phyloP scores from a whole-genome alignment of 108 stramenopile species.

The Heterococcus sp. region DNA sequence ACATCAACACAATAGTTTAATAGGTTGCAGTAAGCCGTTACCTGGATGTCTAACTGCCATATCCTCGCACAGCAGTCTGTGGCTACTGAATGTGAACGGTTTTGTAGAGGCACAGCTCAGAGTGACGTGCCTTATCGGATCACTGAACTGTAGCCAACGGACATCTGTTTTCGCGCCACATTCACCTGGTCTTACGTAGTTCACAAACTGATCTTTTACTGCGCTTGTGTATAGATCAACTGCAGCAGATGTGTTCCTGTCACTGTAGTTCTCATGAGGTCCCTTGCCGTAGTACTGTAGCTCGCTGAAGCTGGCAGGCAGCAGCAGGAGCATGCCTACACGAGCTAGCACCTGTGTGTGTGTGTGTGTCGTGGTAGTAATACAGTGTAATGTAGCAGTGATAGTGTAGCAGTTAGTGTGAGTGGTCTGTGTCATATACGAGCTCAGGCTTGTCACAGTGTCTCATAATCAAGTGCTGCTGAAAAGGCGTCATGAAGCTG shows the following conservation, averaged over 20 bases:
- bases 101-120: neutral
- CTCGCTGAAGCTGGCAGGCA: constrained; percentile 11
- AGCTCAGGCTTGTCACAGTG: too few species aligned
- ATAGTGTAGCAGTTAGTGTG: too few species aligned
- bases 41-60: constrained; percentile 16
- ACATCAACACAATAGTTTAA: too few species aligned
- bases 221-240: constrained; percentile 10
- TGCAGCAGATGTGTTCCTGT: constrained; percentile 20
- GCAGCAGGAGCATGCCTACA: constrained; percentile 27
- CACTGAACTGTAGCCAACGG: constrained; percentile 8
- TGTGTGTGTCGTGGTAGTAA: too few species aligned
- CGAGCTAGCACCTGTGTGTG: neutral
- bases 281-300: constrained; percentile 32
- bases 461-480: too few species aligned
- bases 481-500: too few species aligned
- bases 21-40: neutral
- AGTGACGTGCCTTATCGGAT: neutral
- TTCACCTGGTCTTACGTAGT: constrained; percentile 30
- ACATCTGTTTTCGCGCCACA: constrained; percentile 17
- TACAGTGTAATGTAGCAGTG: too few species aligned
- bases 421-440: too few species aligned
- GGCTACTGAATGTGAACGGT: constrained; percentile 29
- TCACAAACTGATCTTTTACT: constrained; percentile 19
- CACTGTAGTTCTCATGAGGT: constrained; percentile 45
- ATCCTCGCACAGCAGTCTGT: constrained; percentile 25